A percentile compares a stretch with the other conserved stretches of the same genome.
Evolutionary conservation across 495 filamentous ascomycete genomes (phyloP).

Genomic region (Lasiosphaeria miniovina): DNA sequence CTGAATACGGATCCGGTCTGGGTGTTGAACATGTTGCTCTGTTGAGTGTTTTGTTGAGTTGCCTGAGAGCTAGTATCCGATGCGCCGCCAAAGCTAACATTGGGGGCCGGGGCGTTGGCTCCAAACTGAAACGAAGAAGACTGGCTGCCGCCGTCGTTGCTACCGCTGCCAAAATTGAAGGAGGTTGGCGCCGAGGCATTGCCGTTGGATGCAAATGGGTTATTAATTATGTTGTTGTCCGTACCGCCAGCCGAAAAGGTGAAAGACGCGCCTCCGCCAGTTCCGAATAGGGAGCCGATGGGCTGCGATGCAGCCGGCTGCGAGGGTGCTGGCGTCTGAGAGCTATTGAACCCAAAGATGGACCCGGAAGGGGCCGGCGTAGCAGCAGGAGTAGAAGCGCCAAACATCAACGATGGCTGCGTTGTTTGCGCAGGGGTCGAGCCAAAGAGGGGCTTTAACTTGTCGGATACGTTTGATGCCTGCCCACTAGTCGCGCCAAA

Average conservation of each 20-base stretch:
- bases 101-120: slow-evolving; percentile 15
- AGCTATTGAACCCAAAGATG: slow-evolving; percentile 30
- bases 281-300: slow-evolving; percentile 23
- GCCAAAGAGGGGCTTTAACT: slow-evolving; percentile 25
- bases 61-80: slow-evolving; percentile 14
- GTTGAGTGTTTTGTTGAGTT: slow-evolving; percentile 10
- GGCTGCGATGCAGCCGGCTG: slow-evolving; percentile 26
- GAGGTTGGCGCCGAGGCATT: slow-evolving; percentile 32
- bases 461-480: slow-evolving; percentile 19
- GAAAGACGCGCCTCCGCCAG: slow-evolving; percentile 29
- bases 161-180: slow-evolving; percentile 38
- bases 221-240: slow-evolving; percentile 32
- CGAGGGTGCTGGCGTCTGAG: slow-evolving; percentile 23
- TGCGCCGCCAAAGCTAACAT: slow-evolving; percentile 32
- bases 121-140: slow-evolving; percentile 31
- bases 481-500: slow-evolving; percentile 13
- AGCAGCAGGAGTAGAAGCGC: slow-evolving; percentile 1
- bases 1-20: slow-evolving; percentile 17
- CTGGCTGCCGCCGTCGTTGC: slow-evolving; percentile 12
- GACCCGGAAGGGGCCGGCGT: slow-evolving; percentile 17
- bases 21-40: slow-evolving; percentile 15
- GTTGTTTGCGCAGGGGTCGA: slow-evolving; percentile 8
- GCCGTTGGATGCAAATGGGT: slow-evolving; percentile 36
- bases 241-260: slow-evolving; percentile 38
- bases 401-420: neutral